Evolutionary conservation across 169 alveolate genomes (phyloP), one percentile per base, ranked within the genome.

Genomic region (Eimeria maxima): DNA sequence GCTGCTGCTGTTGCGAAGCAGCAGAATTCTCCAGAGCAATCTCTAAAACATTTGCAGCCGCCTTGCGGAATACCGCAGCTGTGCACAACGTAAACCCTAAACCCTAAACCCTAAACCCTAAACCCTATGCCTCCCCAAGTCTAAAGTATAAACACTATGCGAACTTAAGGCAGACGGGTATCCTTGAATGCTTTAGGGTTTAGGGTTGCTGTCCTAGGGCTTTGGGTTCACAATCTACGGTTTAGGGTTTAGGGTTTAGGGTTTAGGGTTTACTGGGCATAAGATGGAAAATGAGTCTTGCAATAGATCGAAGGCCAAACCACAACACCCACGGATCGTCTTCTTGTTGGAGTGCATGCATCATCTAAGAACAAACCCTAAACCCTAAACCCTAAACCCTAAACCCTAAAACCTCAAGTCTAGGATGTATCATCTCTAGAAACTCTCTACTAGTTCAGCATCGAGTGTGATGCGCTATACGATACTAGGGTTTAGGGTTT

Each of bases 361-460:
- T 65, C 88, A 78, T 78, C 88, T 78, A 65, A 10, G 57, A 10
- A 4, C 27, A 78, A 78, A 73, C 83, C 83, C 87, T 74, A 74
- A 81, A 81, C 90, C 90, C 90, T 81, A 81, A 81, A 81, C 90
- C 90, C 90, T 81, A 81, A 84, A 57, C 92, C 92, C 92, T 84
- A 84, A 84, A 84, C 92, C 92, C 81, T 60, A 53, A 73, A 38
- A 81, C 50, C 81, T 91, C 53, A 67, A 89, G 63, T 33, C 84
- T 47, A 69, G 16, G 18, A 8, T 57, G 22, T 57, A 11, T n/a
- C 44, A 6, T n/a, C 38, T 3, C 74, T 8, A 8, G 10, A 14
- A 14, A 14, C 33, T 16, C 18, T 8, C 74, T 8, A 8, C 6
- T 65, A 14, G 10, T 22, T 16, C 10, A n/a, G 74, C 24, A n/a